A percentile compares a stretch with the other conserved stretches of the same genome.
These are phyloP conservation scores for Nepenthes mirabilis DNA, from an alignment of 148 eudicot genomes.

Conservation along the genomic window DNA sequence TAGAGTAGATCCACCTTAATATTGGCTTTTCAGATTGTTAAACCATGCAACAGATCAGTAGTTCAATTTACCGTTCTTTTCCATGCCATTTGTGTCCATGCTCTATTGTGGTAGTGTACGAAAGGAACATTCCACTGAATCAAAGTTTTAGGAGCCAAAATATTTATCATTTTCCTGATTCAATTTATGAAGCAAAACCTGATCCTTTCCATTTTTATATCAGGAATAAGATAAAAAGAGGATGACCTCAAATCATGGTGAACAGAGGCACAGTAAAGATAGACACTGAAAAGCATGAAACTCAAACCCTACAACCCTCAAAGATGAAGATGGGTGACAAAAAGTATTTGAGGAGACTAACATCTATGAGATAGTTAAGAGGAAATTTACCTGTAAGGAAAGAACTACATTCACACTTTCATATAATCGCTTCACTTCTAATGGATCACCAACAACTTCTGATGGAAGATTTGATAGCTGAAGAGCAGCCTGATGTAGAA, in stretches of 20 bases:
- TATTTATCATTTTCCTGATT: too few relatives aligned
- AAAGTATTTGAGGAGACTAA: background rate
- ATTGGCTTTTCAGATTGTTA: too few relatives aligned
- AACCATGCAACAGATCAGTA: too few relatives aligned
- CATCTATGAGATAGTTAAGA: background rate
- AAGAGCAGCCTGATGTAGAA: slow-evolving; percentile 52
- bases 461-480: slow-evolving; percentile 59
- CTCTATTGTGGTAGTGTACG: too few relatives aligned
- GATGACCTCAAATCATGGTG: background rate
- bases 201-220: too few relatives aligned
- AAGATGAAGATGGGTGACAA: background rate
- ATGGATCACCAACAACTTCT: slow-evolving; percentile 67
- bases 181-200: too few relatives aligned
- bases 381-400: slow-evolving; percentile 67
- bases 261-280: background rate
- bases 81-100: too few relatives aligned
- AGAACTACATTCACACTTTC: slow-evolving; percentile 79
- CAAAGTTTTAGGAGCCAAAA: too few relatives aligned
- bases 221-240: too few relatives aligned
- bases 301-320: background rate
- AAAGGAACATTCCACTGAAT: too few relatives aligned
- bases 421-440: slow-evolving; percentile 47
- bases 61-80: too few relatives aligned
- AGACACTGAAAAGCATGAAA: background rate
- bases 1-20: too few relatives aligned